Percentiles rank a stretch among this genome's conserved stretches.
These are phyloP conservation scores for Hypocreales sp. DNA, from an alignment of 2,329 filamentous ascomycete species.

Conservation along the genomic window DNA sequence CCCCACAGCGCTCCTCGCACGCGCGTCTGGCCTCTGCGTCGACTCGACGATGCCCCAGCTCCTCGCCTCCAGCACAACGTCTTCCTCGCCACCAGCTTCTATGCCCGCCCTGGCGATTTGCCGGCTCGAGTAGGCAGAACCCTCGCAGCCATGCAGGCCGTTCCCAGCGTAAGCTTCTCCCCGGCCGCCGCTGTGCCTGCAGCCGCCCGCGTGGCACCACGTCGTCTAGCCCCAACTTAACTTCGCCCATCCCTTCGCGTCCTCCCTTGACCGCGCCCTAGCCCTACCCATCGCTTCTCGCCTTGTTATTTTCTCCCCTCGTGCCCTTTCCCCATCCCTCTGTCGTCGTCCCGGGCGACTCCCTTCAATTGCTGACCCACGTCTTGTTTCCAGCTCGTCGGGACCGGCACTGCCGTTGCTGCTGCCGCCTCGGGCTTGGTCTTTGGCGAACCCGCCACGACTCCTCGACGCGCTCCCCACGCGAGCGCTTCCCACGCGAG, in stretches of 20 bases:
- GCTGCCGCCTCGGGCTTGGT: conserved; percentile 42
- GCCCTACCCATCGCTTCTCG: neutral
- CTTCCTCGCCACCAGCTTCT: conserved; percentile 14
- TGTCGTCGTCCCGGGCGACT: too few relatives aligned
- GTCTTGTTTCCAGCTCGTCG: conserved; percentile 33
- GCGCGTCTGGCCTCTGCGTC: too few relatives aligned
- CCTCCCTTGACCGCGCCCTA: neutral
- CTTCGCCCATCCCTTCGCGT: conserved; percentile 8
- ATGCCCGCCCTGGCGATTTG: conserved; percentile 20
- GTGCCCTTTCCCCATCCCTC: neutral
- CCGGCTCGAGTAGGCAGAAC: conserved; percentile 22
- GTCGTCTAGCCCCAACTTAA: conserved; percentile 6
- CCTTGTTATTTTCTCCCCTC: neutral
- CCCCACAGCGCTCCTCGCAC: too few relatives aligned
- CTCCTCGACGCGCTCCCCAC: conserved; percentile 21
- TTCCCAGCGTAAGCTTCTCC: conserved; percentile 30
- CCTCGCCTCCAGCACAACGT: too few relatives aligned
- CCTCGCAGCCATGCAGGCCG: conserved; percentile 37
- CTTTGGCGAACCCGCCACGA: conserved; percentile 33
- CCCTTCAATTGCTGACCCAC: neutral
- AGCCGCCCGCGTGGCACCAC: conserved; percentile 1
- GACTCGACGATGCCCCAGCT: too few relatives aligned
- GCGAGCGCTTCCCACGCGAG: conserved; percentile 12
- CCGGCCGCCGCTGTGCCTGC: conserved; percentile 1
- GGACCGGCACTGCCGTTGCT: conserved; percentile 45